Percentiles rank a stretch among this genome's conserved stretches.
Conservation (phyloP, 306 rosid species). For the Quercus parvula region DNA sequence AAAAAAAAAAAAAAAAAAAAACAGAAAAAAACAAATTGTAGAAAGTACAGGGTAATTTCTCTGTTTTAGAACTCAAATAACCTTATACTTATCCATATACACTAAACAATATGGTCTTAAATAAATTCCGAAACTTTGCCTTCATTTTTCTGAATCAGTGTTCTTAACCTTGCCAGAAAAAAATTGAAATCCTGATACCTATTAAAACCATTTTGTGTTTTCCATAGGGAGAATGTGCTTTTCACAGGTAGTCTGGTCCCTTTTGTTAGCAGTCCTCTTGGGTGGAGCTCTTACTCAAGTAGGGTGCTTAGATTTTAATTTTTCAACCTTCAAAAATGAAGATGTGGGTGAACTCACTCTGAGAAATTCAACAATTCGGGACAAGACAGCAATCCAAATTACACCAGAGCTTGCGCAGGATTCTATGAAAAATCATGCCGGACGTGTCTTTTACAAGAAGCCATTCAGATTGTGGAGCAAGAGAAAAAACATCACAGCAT, state of each 20-base stretch:
- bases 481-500: too few species aligned
- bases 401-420: too few species aligned
- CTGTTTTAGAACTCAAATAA: too few species aligned
- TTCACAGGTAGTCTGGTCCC: constrained; percentile 3
- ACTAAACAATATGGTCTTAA: not conserved
- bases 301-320: constrained; percentile 14
- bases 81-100: too few species aligned
- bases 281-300: constrained; percentile 16
- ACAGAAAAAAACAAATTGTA: not conserved
- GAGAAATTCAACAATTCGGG: too few species aligned
- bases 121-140: not conserved
- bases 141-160: not conserved
- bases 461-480: too few species aligned
- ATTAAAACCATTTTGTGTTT: constrained; percentile 1
- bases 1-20: too few species aligned
- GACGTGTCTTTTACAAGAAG: too few species aligned
- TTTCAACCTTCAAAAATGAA: constrained; percentile 25
- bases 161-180: not conserved
- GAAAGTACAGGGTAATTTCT: not conserved
- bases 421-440: too few species aligned
- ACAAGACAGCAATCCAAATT: too few species aligned
- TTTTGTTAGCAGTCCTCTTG: constrained; percentile 16
- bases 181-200: not conserved
- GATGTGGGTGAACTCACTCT: not conserved
- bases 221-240: not conserved